phyloP scores from a whole-genome alignment of 1,139 yeast genomes.

The Eremothecium sinecaudum region DNA sequence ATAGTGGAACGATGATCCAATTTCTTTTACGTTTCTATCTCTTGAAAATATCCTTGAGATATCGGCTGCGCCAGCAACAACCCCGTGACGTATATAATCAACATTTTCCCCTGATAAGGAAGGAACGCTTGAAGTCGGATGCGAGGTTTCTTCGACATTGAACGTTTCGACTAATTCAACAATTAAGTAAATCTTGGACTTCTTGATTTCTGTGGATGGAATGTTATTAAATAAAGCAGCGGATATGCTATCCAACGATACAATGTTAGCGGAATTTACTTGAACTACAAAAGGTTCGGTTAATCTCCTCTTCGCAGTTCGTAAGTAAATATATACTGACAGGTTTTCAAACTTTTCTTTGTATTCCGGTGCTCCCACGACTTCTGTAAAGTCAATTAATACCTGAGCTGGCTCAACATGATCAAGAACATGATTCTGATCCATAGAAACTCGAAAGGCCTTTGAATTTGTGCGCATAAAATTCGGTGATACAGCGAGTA shows the following conservation, averaged over 20 bases:
- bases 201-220: conserved; percentile 59
- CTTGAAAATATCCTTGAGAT: conserved; percentile 69
- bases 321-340: conserved; percentile 63
- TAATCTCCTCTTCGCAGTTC: conserved; percentile 55
- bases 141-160: conserved; percentile 9
- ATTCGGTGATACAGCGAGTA: conserved; percentile 64
- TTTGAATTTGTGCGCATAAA: conserved; percentile 46
- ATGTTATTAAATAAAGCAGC: conserved; percentile 75
- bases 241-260: conserved; percentile 56
- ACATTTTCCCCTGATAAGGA: conserved; percentile 22
- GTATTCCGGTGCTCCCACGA: conserved; percentile 48
- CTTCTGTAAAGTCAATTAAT: conserved; percentile 69
- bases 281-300: conserved; percentile 76
- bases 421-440: conserved; percentile 38
- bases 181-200: conserved; percentile 55
- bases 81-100: conserved; percentile 58
- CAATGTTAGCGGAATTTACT: conserved; percentile 49
- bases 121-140: background rate
- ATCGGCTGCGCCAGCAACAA: conserved; percentile 85
- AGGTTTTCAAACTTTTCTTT: conserved; percentile 60
- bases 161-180: conserved; percentile 51
- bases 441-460: conserved; percentile 35
- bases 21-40: conserved; percentile 44
- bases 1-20: conserved; percentile 64
- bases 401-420: conserved; percentile 63